Evolutionary conservation across 768 basidiomycete genomes (phyloP), one percentile per base, ranked within the genome.

Genomic region (Lentinula aciculospora): DNA sequence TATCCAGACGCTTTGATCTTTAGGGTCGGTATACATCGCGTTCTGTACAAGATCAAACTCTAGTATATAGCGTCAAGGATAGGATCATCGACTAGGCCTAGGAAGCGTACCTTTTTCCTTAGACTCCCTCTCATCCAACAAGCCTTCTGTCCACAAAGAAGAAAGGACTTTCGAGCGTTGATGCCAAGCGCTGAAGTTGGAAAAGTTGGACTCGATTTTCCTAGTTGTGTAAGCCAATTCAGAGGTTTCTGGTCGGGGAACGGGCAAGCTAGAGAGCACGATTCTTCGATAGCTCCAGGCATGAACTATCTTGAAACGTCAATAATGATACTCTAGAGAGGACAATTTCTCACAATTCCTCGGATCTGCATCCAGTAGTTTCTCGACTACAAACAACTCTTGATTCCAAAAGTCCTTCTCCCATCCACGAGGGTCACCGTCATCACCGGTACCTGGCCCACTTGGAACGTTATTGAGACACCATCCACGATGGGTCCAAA

Each of bases 131-230:
- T 78, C 74, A 56, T 86, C 80, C 12, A 82, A 65, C 60, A 78
- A 74, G 17, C 81, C 83, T 29, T 68, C 68, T 34, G 76, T 77
- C 88, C 91, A 93, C 17, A 95, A 66, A 3, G 76, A 78, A 0
- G 77, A 67, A 28, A 91, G 75, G 7, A 94, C 76, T 66, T 94
- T 96, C 1, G 93, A 92, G 32, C 97, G 84, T 64, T 97, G 94
- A 70, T 99, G 97, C 97, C 97, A 99, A 21, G 97, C 97, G 61
- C 94, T 96, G 68, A 97, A 98, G 69, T 99, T 98, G 32, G 93
- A 96, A 68, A 98, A 94, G 66, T 92, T 98, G 49, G 87, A 76
- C 69, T 90, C 87, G 62, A 99, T 98, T 77, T 98, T 98, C 59
- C 81, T 82, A 44, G 81, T 84, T 2, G 97, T 98, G 67, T 92